These are phyloP conservation scores for Aeschynomene evenia DNA, from an alignment of 306 rosid genomes.

Conservation along the genomic window DNA sequence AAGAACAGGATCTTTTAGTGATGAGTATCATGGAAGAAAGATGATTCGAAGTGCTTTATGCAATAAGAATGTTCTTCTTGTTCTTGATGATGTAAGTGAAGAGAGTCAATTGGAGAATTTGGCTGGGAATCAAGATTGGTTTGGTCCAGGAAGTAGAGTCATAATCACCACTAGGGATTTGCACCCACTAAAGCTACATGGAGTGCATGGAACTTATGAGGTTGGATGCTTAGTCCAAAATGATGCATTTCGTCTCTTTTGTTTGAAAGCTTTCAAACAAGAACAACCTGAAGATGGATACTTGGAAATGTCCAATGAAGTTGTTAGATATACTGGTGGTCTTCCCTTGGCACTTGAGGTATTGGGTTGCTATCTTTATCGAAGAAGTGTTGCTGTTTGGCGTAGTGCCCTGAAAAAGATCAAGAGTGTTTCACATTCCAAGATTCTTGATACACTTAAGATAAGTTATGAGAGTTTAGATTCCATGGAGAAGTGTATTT, in stretches of 20 bases:
- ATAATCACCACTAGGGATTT: constrained; percentile 37
- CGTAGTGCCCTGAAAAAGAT: constrained; percentile 18
- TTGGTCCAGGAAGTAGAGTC: constrained; percentile 43
- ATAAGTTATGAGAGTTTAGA: constrained; percentile 40
- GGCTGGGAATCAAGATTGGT: constrained; percentile 31
- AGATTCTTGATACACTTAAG: constrained; percentile 15
- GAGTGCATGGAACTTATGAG: neutral
- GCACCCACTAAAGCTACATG: constrained; percentile 18
- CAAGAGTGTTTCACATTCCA: neutral
- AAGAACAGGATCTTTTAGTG: neutral
- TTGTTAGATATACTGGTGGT: constrained; percentile 23
- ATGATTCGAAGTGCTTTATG: constrained; percentile 1
- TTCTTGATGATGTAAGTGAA: constrained; percentile 42
- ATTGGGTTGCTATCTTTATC: constrained; percentile 28
- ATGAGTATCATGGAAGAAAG: constrained; percentile 24
- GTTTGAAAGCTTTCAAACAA: constrained; percentile 32
- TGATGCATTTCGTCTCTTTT: constrained; percentile 30
- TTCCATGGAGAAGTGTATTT: constrained; percentile 21
- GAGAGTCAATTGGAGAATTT: constrained; percentile 33
- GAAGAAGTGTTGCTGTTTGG: constrained; percentile 32
- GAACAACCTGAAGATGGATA: constrained; percentile 19
- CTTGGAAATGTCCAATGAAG: constrained; percentile 17
- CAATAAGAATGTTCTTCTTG: constrained; percentile 30
- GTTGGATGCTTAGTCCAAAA: neutral
- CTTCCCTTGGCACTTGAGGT: constrained; percentile 44